Base-by-base conservation (phyloP, 495 filamentous ascomycete genomes). In the Aspergillus ellipticus region DNA sequence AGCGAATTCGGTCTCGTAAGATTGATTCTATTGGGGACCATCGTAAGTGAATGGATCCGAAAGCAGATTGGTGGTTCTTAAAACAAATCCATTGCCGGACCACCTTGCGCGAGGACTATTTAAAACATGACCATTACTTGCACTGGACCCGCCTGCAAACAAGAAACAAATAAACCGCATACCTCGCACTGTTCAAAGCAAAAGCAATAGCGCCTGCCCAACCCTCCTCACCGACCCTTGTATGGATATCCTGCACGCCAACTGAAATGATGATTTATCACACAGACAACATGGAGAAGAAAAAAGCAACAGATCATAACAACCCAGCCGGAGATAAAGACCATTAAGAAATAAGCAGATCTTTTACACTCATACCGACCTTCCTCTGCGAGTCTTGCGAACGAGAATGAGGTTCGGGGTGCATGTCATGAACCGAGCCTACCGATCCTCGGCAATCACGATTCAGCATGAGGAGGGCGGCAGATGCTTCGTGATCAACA, bases 401-500 rank as follows among this genome's bases (percentile, higher is more conserved):
- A 6, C 42, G 22, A 4, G 60, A 26, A 31, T 53, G 31, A 1
- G 67, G 26, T 10, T 49, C 41, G 0, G 62, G 22, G 39, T 62
- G 68, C 11, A 64, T 57, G 37, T 66, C 71, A 42, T 51, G 65
- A 16, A 66, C 66, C 6, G 71, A 73, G 60, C 71, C 67, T 0
- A 67, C 65, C 2, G 71, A 71, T 1, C 66, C 72, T 55, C 87
- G 72, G 16, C 86, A 76, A 60, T 89, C 88, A 52, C 79, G 80
- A 49, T 89, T 92, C 43, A 96, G 69, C 85, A 94, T 88, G 42
- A 96, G 70, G 59, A 96, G 70, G 2, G 89, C 89, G 16, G 88
- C 85, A 1, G 89, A 91, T 0, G 87, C 90, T 66, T 93, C 90
- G 55, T 91, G 87, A 57, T 93, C 89, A 33, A 81, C 63, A 51